Conservation (phyloP, 2,329 filamentous ascomycete genomes). For the Ophiocordyceps unilateralis region DNA sequence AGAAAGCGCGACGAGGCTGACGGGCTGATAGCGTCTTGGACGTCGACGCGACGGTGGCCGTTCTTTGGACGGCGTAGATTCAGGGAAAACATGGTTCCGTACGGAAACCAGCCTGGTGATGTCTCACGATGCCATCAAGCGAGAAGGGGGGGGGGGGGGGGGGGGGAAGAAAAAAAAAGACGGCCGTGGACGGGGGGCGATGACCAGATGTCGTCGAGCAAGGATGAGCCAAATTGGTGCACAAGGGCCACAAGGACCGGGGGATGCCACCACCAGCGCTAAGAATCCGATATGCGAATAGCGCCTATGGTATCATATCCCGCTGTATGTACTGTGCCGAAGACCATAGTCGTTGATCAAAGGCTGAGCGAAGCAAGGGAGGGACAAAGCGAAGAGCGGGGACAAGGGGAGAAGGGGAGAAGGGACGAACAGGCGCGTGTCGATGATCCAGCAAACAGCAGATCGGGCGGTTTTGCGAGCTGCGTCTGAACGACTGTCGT, state of each 20-base stretch:
- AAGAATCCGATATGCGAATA: neutral
- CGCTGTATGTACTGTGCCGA: no score
- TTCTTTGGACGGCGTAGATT: slow-evolving; percentile 16
- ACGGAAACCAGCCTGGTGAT: slow-evolving; percentile 7
- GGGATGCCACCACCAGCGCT: neutral
- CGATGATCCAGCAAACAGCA: no score
- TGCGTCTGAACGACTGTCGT: no score
- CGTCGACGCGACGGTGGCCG: slow-evolving; percentile 15
- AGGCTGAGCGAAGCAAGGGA: no score
- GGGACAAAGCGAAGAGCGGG: no score
- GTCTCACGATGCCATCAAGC: slow-evolving; percentile 12
- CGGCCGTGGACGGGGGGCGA: neutral
- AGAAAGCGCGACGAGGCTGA: slow-evolving; percentile 15
- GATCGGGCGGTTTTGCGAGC: no score
- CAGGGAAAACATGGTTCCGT: slow-evolving; percentile 19
- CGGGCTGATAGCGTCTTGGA: slow-evolving; percentile 11
- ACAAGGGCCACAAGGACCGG: neutral
- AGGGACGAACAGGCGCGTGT: no score
- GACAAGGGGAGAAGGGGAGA: no score
- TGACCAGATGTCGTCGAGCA: neutral
- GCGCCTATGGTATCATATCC: neutral
- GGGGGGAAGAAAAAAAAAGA: no score
- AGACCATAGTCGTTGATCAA: no score
- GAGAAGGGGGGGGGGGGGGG: slow-evolving; percentile 2
- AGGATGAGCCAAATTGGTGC: neutral